Conservation (phyloP, 495 filamentous ascomycete species). For the Talaromyces liani region DNA sequence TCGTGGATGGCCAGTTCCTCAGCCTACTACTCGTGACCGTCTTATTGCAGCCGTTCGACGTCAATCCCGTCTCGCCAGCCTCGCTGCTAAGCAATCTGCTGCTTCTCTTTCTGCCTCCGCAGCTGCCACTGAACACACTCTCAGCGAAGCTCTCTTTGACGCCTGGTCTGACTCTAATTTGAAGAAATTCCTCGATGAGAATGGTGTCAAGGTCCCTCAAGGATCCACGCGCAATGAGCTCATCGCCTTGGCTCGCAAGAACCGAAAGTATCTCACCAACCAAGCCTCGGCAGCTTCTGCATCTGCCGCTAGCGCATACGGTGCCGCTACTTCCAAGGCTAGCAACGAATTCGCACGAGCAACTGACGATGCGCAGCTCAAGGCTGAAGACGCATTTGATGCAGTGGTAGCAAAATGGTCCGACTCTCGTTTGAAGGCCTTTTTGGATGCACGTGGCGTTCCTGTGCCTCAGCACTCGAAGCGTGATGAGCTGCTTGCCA, state of each 20-base stretch:
- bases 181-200: slow-evolving; percentile 72
- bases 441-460: slow-evolving; percentile 42
- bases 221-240: slow-evolving; percentile 87
- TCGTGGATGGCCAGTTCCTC: slow-evolving; percentile 79
- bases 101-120: slow-evolving; percentile 60
- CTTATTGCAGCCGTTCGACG: slow-evolving; percentile 85
- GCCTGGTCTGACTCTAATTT: slow-evolving; percentile 78
- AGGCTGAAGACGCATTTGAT: slow-evolving; percentile 62
- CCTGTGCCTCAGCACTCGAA: slow-evolving; percentile 71
- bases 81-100: slow-evolving; percentile 51
- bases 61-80: slow-evolving; percentile 72
- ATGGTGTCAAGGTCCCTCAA: slow-evolving; percentile 76
- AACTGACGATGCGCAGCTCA: slow-evolving; percentile 59
- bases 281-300: slow-evolving; percentile 43
- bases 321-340: slow-evolving; percentile 76
- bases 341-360: slow-evolving; percentile 71
- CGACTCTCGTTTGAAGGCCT: slow-evolving; percentile 70
- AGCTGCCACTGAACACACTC: slow-evolving; percentile 55
- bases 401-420: slow-evolving; percentile 58
- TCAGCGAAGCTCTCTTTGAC: slow-evolving; percentile 79
- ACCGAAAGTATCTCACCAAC: slow-evolving; percentile 66
- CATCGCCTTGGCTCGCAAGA: slow-evolving; percentile 81
- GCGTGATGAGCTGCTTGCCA: slow-evolving; percentile 70
- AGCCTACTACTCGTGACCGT: slow-evolving; percentile 78
- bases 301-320: slow-evolving; percentile 57